A percentile compares a stretch with the other conserved stretches of the same genome.
Evolutionary conservation across 2,329 filamentous ascomycete genomes (phyloP).

Genomic region (Phoma herbarum): DNA sequence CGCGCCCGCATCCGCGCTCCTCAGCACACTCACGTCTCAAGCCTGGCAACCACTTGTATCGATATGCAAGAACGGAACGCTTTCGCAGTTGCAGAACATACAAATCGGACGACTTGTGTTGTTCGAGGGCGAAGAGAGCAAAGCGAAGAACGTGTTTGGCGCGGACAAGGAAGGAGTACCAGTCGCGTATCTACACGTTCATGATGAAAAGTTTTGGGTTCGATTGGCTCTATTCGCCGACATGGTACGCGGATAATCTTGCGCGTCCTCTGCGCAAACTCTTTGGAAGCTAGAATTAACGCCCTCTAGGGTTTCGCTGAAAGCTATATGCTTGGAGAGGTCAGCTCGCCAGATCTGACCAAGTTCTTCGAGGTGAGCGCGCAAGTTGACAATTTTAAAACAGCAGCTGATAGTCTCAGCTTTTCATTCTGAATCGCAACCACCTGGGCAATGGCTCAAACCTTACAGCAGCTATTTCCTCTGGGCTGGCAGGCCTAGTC

Average conservation of each 20-base stretch:
- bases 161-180: constrained; percentile 52
- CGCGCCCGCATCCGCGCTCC: constrained; percentile 17
- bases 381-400: neutral
- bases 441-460: constrained; percentile 71
- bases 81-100: constrained; percentile 57
- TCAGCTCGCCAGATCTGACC: constrained; percentile 72
- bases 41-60: constrained; percentile 60
- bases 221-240: constrained; percentile 74
- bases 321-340: constrained; percentile 76
- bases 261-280: neutral
- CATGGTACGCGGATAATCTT: constrained; percentile 60
- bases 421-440: constrained; percentile 75
- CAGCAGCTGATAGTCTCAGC: constrained; percentile 53
- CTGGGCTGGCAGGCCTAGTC: constrained; percentile 64
- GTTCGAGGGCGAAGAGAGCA: constrained; percentile 54
- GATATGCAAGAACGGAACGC: constrained; percentile 56
- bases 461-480: constrained; percentile 66
- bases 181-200: constrained; percentile 66
- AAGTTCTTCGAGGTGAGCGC: constrained; percentile 69
- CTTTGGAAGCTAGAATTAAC: neutral
- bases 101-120: constrained; percentile 58
- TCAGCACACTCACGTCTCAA: constrained; percentile 54
- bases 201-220: constrained; percentile 75
- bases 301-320: constrained; percentile 68
- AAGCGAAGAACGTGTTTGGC: constrained; percentile 55